Percentiles rank a stretch among this genome's conserved stretches.
These are phyloP conservation scores for Geotrichum reessii DNA, from an alignment of 1,139 yeast genomes.

Conservation along the genomic window DNA sequence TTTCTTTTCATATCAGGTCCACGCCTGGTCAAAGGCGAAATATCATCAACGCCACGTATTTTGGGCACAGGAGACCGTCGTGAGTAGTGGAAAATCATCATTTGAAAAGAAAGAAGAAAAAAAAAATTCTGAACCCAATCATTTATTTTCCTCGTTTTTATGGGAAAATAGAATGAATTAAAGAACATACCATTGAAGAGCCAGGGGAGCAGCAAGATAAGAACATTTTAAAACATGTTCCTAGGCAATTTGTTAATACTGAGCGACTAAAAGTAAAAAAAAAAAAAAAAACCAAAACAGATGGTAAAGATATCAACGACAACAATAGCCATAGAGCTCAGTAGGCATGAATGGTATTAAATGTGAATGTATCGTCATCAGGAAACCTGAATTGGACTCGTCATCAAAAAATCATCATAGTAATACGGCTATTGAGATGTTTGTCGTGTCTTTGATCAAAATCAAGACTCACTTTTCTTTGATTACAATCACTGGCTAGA, in stretches of 20 bases:
- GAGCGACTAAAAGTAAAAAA: neutral
- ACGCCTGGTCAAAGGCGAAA: constrained; percentile 99
- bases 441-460: neutral
- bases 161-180: neutral
- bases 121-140: neutral
- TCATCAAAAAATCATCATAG: constrained; percentile 89
- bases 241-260: neutral
- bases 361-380: constrained; percentile 78
- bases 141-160: neutral
- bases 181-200: constrained; percentile 1
- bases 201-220: neutral
- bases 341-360: constrained; percentile 89
- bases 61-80: constrained; percentile 99
- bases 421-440: constrained; percentile 22
- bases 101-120: constrained; percentile 35
- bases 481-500: neutral
- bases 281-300: too few species aligned
- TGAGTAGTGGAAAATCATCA: constrained; percentile 92
- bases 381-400: constrained; percentile 96
- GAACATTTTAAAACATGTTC: neutral
- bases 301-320: neutral
- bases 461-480: neutral
- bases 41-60: constrained; percentile 87
- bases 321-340: neutral
- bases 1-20: constrained; percentile 52